These are phyloP conservation scores for Sphagnum magellanicum DNA, from an alignment of 228 moss, liverwort and hornwort genomes.

Conservation along the genomic window DNA sequence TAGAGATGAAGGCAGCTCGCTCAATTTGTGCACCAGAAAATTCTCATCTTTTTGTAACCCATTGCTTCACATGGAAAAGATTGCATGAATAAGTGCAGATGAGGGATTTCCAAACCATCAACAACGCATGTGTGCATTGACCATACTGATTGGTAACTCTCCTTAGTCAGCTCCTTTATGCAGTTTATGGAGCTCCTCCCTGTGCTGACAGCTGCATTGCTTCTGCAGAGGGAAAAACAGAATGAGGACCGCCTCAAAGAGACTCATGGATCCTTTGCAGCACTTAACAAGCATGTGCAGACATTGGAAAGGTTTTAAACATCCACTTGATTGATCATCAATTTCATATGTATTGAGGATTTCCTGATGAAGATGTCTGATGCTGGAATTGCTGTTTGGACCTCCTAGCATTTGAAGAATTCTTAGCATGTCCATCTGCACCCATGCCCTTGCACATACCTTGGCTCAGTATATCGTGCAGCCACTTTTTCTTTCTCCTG, in stretches of 20 bases:
- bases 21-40: not conserved
- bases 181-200: too few relatives aligned
- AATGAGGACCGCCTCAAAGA: not conserved
- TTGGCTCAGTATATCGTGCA: too few relatives aligned
- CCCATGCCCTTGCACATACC: too few relatives aligned
- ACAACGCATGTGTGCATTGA: not conserved
- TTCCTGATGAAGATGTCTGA: not conserved
- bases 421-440: not conserved
- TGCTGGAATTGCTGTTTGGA: not conserved
- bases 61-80: not conserved
- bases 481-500: too few relatives aligned
- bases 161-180: too few relatives aligned
- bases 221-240: conserved; percentile 1
- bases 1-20: too few relatives aligned
- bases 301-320: not conserved
- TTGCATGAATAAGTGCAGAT: not conserved
- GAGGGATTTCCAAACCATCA: not conserved
- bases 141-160: too few relatives aligned
- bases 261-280: not conserved
- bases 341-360: not conserved
- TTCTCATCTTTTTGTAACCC: not conserved
- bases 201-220: too few relatives aligned
- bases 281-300: not conserved
- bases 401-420: not conserved
- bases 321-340: too few relatives aligned